Evolutionary conservation across 176 grass and related monocot genomes (phyloP).

Genomic region (Coix lacrymajobi): DNA sequence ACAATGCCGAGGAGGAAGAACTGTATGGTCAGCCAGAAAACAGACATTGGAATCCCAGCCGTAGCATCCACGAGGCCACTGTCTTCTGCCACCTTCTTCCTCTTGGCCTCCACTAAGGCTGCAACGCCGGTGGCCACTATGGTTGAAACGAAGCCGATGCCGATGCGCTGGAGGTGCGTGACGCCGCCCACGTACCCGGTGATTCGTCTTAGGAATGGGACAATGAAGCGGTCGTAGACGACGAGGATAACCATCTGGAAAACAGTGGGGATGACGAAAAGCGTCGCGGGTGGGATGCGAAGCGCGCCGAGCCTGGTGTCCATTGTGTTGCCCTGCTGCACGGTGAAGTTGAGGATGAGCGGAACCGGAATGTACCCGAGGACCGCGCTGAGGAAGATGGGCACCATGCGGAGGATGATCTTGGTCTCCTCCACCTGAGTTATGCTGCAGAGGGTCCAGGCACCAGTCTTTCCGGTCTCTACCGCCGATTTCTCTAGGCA

Average conservation of each 20-base stretch:
- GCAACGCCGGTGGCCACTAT: constrained; percentile 35
- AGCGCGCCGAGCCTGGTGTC: constrained; percentile 53
- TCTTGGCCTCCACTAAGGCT: constrained; percentile 60
- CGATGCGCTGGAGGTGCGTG: constrained; percentile 68
- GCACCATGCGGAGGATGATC: constrained; percentile 58
- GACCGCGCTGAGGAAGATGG: constrained; percentile 63
- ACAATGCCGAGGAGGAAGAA: constrained; percentile 80
- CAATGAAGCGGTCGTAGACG: constrained; percentile 56
- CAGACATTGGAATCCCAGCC: constrained; percentile 55
- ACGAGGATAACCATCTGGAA: constrained; percentile 69
- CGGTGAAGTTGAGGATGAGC: constrained; percentile 55
- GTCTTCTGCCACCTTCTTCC: constrained; percentile 32
- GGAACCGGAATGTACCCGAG: constrained; percentile 46
- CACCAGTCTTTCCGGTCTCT: constrained; percentile 14
- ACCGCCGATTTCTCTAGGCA: constrained; percentile 73
- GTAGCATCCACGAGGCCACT: constrained; percentile 22
- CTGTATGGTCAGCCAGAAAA: constrained; percentile 67
- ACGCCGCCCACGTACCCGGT: constrained; percentile 64
- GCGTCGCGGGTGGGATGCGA: constrained; percentile 52
- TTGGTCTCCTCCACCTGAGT: constrained; percentile 87
- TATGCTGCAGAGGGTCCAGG: constrained; percentile 53
- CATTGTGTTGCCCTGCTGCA: constrained; percentile 83
- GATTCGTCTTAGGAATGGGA: constrained; percentile 44
- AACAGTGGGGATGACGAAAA: constrained; percentile 57
- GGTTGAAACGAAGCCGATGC: constrained; percentile 41